Conservation (phyloP, 2,329 filamentous ascomycete genomes). For the Exutisphaerella laricina region DNA sequence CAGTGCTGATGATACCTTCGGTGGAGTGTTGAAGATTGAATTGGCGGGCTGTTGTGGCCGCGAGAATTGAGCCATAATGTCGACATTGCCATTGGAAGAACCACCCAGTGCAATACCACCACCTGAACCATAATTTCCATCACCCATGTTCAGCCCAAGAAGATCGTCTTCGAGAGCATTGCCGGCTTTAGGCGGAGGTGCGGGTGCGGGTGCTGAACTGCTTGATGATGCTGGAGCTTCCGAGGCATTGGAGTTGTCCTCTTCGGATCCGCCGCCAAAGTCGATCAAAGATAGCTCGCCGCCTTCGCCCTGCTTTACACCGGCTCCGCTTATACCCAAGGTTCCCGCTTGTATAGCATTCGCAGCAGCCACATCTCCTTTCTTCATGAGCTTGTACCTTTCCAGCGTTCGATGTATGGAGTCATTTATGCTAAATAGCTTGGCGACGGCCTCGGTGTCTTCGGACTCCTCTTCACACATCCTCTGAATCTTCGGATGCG, state of each 20-base stretch:
- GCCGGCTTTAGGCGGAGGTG: conserved; percentile 44
- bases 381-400: conserved; percentile 91
- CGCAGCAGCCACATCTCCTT: conserved; percentile 81
- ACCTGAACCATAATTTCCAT: conserved; percentile 63
- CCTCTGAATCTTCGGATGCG: conserved; percentile 97
- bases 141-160: conserved; percentile 76
- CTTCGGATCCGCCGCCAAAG: conserved; percentile 66
- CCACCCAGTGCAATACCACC: conserved; percentile 76
- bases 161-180: conserved; percentile 83
- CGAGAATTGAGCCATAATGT: conserved; percentile 34
- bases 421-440: conserved; percentile 95
- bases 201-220: conserved; percentile 37
- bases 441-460: conserved; percentile 90
- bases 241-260: conserved; percentile 34
- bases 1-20: conserved; percentile 15
- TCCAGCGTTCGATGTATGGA: conserved; percentile 97
- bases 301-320: conserved; percentile 59
- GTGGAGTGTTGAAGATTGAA: conserved; percentile 28
- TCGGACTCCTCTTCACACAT: conserved; percentile 99
- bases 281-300: conserved; percentile 92
- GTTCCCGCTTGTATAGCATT: conserved; percentile 79
- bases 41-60: conserved; percentile 25
- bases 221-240: conserved; percentile 1
- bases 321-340: conserved; percentile 59
- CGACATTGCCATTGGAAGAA: conserved; percentile 19